A percentile compares a stretch with the other conserved stretches of the same genome.
Evolutionary conservation across 345 rosid species (phyloP).

Genomic region (Salix purpurea): DNA sequence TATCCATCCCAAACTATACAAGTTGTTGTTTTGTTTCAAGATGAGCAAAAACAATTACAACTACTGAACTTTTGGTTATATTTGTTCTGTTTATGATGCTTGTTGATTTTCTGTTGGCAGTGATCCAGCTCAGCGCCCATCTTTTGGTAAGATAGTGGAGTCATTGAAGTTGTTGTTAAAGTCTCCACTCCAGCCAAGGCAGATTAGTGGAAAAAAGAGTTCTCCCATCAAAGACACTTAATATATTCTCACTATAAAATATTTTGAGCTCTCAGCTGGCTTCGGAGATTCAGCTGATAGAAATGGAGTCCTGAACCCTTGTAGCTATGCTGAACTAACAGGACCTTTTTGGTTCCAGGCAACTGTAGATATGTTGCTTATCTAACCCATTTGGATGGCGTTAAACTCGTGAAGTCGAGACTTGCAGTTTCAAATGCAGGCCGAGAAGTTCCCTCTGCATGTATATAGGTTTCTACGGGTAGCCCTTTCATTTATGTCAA

Average conservation of each 20-base stretch:
- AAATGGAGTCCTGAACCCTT: background rate
- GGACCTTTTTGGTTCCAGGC: slow-evolving; percentile 15
- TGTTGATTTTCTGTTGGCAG: slow-evolving; percentile 29
- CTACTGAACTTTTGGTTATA: background rate
- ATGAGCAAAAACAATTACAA: background rate
- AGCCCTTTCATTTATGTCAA: background rate
- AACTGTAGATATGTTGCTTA: slow-evolving; percentile 27
- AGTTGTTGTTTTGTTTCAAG: too few species aligned
- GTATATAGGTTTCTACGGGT: slow-evolving; percentile 2
- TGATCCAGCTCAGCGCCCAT: slow-evolving; percentile 72
- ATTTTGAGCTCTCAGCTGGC: background rate
- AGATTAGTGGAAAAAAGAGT: slow-evolving; percentile 41
- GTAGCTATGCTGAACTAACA: slow-evolving; percentile 6
- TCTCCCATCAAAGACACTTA: background rate
- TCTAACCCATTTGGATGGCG: slow-evolving; percentile 23
- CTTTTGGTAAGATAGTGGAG: slow-evolving; percentile 58
- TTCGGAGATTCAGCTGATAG: background rate
- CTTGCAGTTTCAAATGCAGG: background rate
- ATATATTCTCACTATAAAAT: background rate
- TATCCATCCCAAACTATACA: background rate
- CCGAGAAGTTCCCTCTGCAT: slow-evolving; percentile 3
- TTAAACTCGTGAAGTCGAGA: background rate
- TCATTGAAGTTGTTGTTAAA: slow-evolving; percentile 75
- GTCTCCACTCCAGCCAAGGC: slow-evolving; percentile 61
- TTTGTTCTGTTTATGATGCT: background rate